phyloP scores from a whole-genome alignment of 2,329 filamentous ascomycete species.

The Dothidotthia symphoricarpi region DNA sequence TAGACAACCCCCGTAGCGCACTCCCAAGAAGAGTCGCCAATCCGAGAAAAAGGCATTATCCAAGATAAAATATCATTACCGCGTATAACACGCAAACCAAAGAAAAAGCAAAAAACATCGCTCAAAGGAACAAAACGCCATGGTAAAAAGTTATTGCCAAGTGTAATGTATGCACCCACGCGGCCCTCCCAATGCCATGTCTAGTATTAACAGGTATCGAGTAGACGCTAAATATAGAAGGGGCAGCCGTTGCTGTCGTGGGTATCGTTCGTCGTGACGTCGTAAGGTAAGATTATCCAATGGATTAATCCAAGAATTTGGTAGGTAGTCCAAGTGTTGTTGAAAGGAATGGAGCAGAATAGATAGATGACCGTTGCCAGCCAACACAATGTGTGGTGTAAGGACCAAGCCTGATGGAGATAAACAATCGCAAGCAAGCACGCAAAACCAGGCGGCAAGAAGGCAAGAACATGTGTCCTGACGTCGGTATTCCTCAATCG shows the following conservation, averaged over 20 bases:
- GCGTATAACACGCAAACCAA: slow-evolving; percentile 8
- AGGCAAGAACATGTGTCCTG: too few species aligned
- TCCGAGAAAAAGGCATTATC: too few species aligned
- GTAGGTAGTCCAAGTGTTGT: slow-evolving; percentile 10
- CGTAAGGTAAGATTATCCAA: slow-evolving; percentile 26
- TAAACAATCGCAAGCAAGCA: too few species aligned
- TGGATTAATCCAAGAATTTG: slow-evolving; percentile 17
- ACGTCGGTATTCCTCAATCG: too few species aligned
- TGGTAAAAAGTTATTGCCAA: slow-evolving; percentile 8
- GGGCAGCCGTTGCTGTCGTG: slow-evolving; percentile 33
- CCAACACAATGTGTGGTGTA: too few species aligned
- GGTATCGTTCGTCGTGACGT: slow-evolving; percentile 42
- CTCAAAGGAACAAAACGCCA: slow-evolving; percentile 12
- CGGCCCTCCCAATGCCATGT: slow-evolving; percentile 17
- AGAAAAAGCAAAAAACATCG: slow-evolving; percentile 3
- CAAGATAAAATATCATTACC: slow-evolving; percentile 15
- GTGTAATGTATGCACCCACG: slow-evolving; percentile 16
- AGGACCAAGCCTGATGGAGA: too few species aligned
- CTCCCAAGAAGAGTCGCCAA: too few species aligned
- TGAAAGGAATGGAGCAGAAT: slow-evolving; percentile 2
- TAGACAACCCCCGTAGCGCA: too few species aligned
- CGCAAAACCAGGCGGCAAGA: too few species aligned
- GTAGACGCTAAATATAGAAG: slow-evolving; percentile 25
- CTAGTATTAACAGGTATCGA: slow-evolving; percentile 19
- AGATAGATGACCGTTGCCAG: too few species aligned